These are phyloP conservation scores for Amanita subjunquillea DNA, from an alignment of 768 basidiomycete species.

Conservation along the genomic window DNA sequence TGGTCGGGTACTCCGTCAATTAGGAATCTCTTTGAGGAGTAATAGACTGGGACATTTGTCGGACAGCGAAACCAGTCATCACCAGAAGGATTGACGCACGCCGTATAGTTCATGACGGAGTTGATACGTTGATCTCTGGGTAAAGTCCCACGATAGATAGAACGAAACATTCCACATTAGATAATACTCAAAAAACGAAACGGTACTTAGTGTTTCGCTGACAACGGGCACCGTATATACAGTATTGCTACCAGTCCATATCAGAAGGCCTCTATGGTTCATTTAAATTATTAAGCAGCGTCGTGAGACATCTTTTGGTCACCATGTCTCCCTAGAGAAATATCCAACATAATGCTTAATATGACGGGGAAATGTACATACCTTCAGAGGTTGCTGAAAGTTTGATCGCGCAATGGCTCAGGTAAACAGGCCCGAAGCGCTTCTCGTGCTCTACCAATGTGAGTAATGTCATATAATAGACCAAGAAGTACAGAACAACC, in stretches of 20 bases:
- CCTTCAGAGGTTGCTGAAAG: conserved; percentile 88
- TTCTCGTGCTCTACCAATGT: conserved; percentile 70
- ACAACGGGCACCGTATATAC: background rate
- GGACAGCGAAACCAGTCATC: conserved; percentile 28
- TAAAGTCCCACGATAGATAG: too few relatives aligned
- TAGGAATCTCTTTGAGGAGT: conserved; percentile 31
- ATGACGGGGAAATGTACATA: conserved; percentile 18
- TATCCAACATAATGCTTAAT: conserved; percentile 10
- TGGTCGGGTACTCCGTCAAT: conserved; percentile 60
- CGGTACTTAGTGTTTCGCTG: too few relatives aligned
- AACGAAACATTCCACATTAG: too few relatives aligned
- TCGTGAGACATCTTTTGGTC: conserved; percentile 89
- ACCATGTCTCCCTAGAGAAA: conserved; percentile 83
- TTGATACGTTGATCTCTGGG: too few relatives aligned
- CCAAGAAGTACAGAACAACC: conserved; percentile 37
- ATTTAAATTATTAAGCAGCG: conserved; percentile 79
- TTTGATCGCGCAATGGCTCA: conserved; percentile 89
- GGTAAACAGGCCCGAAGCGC: conserved; percentile 93
- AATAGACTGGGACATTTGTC: conserved; percentile 44
- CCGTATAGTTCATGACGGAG: conserved; percentile 24
- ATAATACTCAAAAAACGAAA: too few relatives aligned
- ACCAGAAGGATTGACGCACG: conserved; percentile 20
- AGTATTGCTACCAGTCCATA: background rate
- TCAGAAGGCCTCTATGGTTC: conserved; percentile 35
- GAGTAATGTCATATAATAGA: conserved; percentile 4